Conservation (phyloP, 1,284 basidiomycete species). For the Pseudozyma hubeiensis region DNA sequence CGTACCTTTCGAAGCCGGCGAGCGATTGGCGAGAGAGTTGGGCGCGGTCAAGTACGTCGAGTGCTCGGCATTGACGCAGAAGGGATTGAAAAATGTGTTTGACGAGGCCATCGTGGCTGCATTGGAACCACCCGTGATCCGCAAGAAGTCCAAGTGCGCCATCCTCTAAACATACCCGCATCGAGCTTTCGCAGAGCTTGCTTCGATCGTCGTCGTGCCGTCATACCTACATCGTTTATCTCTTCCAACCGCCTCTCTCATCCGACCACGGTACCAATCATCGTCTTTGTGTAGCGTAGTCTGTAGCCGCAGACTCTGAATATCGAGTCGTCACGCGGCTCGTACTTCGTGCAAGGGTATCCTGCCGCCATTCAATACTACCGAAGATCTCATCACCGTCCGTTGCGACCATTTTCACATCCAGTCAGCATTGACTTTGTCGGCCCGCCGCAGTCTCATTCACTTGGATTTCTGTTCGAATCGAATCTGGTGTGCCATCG, state of each 20-base stretch:
- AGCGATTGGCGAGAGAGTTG: slow-evolving; percentile 91
- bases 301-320: not conserved
- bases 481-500: too few relatives aligned
- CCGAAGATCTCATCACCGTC: too few relatives aligned
- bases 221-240: not conserved
- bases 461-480: too few relatives aligned
- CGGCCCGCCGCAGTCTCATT: too few relatives aligned
- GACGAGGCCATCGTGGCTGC: slow-evolving; percentile 99
- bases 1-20: slow-evolving; percentile 87
- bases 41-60: slow-evolving; percentile 99
- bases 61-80: slow-evolving; percentile 98
- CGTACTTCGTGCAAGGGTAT: not conserved
- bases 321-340: slow-evolving; percentile 1
- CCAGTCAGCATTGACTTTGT: too few relatives aligned
- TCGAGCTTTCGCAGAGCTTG: slow-evolving; percentile 7
- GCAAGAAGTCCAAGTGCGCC: slow-evolving; percentile 82
- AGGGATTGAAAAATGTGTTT: slow-evolving; percentile 99
- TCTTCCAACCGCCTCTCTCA: not conserved
- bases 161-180: slow-evolving; percentile 75
- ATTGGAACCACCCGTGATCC: slow-evolving; percentile 92
- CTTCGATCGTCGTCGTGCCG: not conserved
- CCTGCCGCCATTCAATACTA: too few relatives aligned
- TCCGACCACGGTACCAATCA: not conserved
- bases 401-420: too few relatives aligned
- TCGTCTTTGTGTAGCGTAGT: not conserved